Conservation (phyloP, 2,329 filamentous ascomycete species). For the Ceratocystis ficicola region DNA sequence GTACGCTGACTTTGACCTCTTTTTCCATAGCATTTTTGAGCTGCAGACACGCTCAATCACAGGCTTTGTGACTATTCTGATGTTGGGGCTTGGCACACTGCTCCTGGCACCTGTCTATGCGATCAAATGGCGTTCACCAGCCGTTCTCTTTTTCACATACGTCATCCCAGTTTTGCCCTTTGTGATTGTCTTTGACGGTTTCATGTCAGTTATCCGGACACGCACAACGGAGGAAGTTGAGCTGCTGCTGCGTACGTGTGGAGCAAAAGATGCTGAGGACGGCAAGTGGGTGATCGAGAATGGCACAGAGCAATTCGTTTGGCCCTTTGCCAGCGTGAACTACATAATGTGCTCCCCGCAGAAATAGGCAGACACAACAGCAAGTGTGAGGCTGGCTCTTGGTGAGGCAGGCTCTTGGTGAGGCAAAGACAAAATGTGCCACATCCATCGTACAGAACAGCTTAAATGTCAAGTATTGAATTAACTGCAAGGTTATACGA, state of each 20-base stretch:
- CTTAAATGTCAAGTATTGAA: not conserved
- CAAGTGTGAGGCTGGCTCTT: too few relatives aligned
- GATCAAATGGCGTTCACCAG: conserved; percentile 40
- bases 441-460: not conserved
- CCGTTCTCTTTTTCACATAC: conserved; percentile 54
- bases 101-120: conserved; percentile 42
- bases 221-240: conserved; percentile 55
- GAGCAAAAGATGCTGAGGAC: conserved; percentile 31
- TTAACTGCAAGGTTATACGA: not conserved
- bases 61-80: conserved; percentile 41
- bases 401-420: too few relatives aligned
- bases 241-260: conserved; percentile 43
- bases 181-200: conserved; percentile 56
- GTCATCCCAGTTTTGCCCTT: conserved; percentile 54
- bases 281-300: conserved; percentile 39
- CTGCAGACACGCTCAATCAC: conserved; percentile 53
- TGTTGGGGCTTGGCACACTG: conserved; percentile 42
- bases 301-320: conserved; percentile 38
- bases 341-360: conserved; percentile 41
- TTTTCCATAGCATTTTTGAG: conserved; percentile 46
- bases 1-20: conserved; percentile 25
- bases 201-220: conserved; percentile 54
- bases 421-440: too few relatives aligned
- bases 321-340: conserved; percentile 39
- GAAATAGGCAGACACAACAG: not conserved